Percentiles rank a stretch among this genome's conserved stretches.
These are phyloP conservation scores for Gaeumannomyces sp. DNA, from an alignment of 2,329 filamentous ascomycete genomes.

Conservation along the genomic window DNA sequence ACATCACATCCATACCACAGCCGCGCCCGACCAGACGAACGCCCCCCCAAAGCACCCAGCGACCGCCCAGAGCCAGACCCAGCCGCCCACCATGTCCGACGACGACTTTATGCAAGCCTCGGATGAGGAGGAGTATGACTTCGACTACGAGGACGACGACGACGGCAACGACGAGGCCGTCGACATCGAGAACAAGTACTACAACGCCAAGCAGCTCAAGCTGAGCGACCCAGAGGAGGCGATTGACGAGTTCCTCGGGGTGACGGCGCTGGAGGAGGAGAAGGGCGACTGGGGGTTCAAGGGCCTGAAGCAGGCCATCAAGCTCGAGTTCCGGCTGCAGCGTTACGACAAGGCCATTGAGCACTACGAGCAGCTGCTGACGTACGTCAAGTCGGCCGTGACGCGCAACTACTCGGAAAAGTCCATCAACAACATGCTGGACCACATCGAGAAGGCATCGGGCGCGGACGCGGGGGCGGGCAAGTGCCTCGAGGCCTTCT, in stretches of 20 bases:
- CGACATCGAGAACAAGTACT: conserved; percentile 99
- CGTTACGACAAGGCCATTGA: conserved; percentile 83
- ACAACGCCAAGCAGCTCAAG: conserved; percentile 98
- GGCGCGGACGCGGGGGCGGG: conserved; percentile 61
- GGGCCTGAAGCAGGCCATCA: conserved; percentile 94
- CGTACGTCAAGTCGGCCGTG: conserved; percentile 93
- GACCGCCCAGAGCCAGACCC: background rate
- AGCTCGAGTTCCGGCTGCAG: conserved; percentile 90
- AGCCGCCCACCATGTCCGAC: conserved; percentile 60
- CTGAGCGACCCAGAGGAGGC: conserved; percentile 78
- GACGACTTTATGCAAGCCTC: conserved; percentile 94
- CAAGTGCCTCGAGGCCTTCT: conserved; percentile 88
- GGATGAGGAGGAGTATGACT: conserved; percentile 90
- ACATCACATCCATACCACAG: background rate
- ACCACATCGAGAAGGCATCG: conserved; percentile 90
- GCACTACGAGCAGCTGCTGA: conserved; percentile 91
- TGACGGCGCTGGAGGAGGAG: conserved; percentile 76
- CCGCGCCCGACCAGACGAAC: background rate
- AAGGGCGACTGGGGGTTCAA: conserved; percentile 99
- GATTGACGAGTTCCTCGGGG: conserved; percentile 84
- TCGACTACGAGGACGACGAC: conserved; percentile 88
- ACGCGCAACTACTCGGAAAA: conserved; percentile 98
- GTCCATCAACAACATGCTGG: conserved; percentile 98
- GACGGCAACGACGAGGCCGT: conserved; percentile 85
- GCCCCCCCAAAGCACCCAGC: background rate